phyloP scores from a whole-genome alignment of 768 basidiomycete species.

The Mycena indigotica region DNA sequence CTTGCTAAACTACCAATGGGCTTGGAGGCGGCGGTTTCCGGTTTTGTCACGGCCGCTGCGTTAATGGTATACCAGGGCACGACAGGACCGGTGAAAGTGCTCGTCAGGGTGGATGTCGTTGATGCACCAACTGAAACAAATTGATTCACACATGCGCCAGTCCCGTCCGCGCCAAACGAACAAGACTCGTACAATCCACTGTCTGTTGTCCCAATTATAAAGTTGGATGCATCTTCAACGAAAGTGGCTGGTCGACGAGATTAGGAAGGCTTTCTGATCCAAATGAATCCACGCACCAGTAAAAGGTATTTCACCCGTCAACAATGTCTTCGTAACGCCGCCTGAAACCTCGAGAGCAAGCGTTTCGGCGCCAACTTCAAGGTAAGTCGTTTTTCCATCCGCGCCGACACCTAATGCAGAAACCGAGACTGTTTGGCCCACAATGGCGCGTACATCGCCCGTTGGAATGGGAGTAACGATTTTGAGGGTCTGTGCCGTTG shows the following conservation, averaged over 20 bases:
- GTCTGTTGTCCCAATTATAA: not conserved
- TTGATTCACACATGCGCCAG: slow-evolving; percentile 2
- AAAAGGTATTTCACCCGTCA: not conserved
- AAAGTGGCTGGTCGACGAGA: slow-evolving; percentile 3
- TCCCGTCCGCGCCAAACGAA: slow-evolving; percentile 4
- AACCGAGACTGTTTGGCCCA: not conserved
- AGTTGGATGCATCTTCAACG: slow-evolving; percentile 7
- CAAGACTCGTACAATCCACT: slow-evolving; percentile 7
- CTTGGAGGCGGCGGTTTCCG: not conserved
- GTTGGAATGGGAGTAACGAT: not conserved
- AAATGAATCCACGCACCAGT: slow-evolving; percentile 1
- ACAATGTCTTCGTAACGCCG: slow-evolving; percentile 1
- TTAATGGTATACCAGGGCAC: slow-evolving; percentile 12
- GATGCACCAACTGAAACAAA: not conserved
- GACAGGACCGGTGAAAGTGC: slow-evolving; percentile 8
- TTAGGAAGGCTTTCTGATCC: not conserved
- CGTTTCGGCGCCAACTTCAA: slow-evolving; percentile 11
- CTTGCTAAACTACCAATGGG: not conserved
- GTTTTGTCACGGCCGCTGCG: not conserved
- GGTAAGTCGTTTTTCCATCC: slow-evolving; percentile 13
- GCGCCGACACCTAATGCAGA: slow-evolving; percentile 11
- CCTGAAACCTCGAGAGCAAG: slow-evolving; percentile 11
- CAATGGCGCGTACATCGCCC: not conserved
- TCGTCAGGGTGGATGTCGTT: not conserved
- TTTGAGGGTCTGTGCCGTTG: slow-evolving; percentile 6